phyloP scores from a whole-genome alignment of 441 rosid genomes.

The Pelargonium fulgidum region DNA sequence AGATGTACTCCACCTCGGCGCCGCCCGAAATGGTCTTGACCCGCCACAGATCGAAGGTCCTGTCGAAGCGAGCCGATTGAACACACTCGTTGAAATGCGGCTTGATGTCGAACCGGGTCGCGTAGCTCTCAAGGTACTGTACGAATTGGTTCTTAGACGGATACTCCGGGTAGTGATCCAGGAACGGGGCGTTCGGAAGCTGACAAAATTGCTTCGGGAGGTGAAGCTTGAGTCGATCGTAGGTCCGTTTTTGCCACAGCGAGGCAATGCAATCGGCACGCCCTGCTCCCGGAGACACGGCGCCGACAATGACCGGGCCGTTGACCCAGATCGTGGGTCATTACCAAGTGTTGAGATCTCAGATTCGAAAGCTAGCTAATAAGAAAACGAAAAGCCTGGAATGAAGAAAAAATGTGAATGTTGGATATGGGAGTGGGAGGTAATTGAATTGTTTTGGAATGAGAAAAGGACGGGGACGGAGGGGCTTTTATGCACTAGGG shows the following conservation, averaged over 20 bases:
- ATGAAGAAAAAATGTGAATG: no score
- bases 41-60: slow-evolving; percentile 44
- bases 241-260: slow-evolving; percentile 68
- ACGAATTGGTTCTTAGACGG: slow-evolving; percentile 67
- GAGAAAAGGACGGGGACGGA: no score
- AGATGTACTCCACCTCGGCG: no score
- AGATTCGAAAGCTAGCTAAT: no score
- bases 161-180: slow-evolving; percentile 60
- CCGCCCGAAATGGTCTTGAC: slow-evolving; percentile 58
- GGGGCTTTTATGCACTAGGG: no score
- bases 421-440: no score
- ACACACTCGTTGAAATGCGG: slow-evolving; percentile 65
- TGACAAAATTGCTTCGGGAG: slow-evolving; percentile 83
- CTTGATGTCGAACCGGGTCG: slow-evolving; percentile 52
- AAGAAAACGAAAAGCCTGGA: no score
- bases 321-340: no score
- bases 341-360: no score
- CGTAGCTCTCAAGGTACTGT: slow-evolving; percentile 67
- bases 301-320: no score
- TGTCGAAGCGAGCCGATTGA: slow-evolving; percentile 44
- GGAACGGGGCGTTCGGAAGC: slow-evolving; percentile 61
- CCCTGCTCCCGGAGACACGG: no score
- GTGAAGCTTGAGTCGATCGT: slow-evolving; percentile 82
- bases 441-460: no score
- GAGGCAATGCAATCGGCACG: slow-evolving; percentile 72